Evolutionary conservation across 2,329 filamentous ascomycete species (phyloP), one percentile per base, ranked within the genome.

Genomic region (Ascosphaera apis): DNA sequence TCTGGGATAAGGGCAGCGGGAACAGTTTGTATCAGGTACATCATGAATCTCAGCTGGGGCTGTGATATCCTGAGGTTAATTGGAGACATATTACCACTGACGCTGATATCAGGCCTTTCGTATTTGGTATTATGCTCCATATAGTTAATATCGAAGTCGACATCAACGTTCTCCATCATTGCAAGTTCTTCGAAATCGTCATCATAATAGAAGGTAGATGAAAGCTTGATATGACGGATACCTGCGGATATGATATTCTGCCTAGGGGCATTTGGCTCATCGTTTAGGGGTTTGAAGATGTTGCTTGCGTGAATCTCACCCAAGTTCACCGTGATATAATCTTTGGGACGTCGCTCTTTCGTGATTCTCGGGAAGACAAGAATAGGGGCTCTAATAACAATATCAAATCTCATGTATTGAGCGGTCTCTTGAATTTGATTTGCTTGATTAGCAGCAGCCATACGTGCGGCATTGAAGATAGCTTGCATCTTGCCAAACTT

Each of bases 401-500:
- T 70, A 48, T 98, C 88, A 39, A 93, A 93, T 51, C 91, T 84
- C 61, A 95, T 80, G 43, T 81, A 82, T 48, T 75, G 81, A 0
- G 80, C 79, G 48, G 74, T 84, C 48, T 95, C 77, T 49, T 95
- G 88, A 4, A 98, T 70, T 49, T 93, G 84, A 39, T 71, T 91
- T 7, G 88, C 91, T 53, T 93, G 84, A 41, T 80, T 86, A 28
- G 88, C 81, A 2, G 91, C 88, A 28, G 86, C 91, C 55, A 92
- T 82, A 23, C 91, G 72, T 9, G 91, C 88, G 31, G 88, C 86
- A 50, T 99, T 98, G 62, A 92, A 98, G 36, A 98, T 78, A 15
- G 88, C 86, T 55, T 98, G 88, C 88, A 99, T 99, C 57, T 91
- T 92, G 41, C 91, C 88, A 53, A 99, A 99, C 48, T 98, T 98